Percentiles rank a stretch among this genome's conserved stretches.
Conservation (phyloP, 129 eudicot genomes). For the Chrysanthemum seticuspe region DNA sequence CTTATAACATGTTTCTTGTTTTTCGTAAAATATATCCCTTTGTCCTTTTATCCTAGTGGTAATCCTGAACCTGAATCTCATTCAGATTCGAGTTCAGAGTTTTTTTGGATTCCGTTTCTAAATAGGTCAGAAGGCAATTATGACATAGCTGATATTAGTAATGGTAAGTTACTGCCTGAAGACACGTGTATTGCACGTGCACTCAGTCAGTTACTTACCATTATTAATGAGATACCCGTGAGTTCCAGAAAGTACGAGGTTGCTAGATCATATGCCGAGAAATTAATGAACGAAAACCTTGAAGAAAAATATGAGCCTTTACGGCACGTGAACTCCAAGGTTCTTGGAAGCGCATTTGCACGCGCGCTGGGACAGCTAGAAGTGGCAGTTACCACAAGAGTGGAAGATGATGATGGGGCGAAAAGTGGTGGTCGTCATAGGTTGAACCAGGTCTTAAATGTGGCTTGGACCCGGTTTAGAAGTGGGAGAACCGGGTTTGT, state of each 20-base stretch:
- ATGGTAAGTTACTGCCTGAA: background rate
- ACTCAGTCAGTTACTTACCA: slow-evolving; percentile 51
- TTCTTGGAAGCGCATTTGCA: slow-evolving; percentile 56
- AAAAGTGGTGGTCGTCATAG: slow-evolving; percentile 23
- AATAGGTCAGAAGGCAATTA: slow-evolving; percentile 1
- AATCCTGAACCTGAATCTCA: background rate
- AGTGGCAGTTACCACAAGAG: background rate
- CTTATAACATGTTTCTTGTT: slow-evolving; percentile 45
- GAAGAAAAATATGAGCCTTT: slow-evolving; percentile 38
- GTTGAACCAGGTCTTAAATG: slow-evolving; percentile 31
- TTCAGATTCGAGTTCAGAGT: background rate
- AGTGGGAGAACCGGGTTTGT: slow-evolving; percentile 25
- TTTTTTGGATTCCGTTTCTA: background rate
- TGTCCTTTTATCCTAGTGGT: slow-evolving; percentile 22
- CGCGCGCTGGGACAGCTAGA: slow-evolving; percentile 61
- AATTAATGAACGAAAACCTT: slow-evolving; percentile 60
- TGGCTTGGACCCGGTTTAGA: slow-evolving; percentile 45
- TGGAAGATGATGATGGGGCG: slow-evolving; percentile 11
- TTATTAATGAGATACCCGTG: slow-evolving; percentile 63
- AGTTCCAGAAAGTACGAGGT: slow-evolving; percentile 79
- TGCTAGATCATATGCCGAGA: slow-evolving; percentile 64
- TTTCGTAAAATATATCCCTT: slow-evolving; percentile 40
- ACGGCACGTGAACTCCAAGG: slow-evolving; percentile 52
- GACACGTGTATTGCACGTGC: slow-evolving; percentile 71
- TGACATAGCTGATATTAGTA: background rate